Base-by-base conservation (phyloP, 2,329 filamentous ascomycete species). In the Chaetomium olivaceum region DNA sequence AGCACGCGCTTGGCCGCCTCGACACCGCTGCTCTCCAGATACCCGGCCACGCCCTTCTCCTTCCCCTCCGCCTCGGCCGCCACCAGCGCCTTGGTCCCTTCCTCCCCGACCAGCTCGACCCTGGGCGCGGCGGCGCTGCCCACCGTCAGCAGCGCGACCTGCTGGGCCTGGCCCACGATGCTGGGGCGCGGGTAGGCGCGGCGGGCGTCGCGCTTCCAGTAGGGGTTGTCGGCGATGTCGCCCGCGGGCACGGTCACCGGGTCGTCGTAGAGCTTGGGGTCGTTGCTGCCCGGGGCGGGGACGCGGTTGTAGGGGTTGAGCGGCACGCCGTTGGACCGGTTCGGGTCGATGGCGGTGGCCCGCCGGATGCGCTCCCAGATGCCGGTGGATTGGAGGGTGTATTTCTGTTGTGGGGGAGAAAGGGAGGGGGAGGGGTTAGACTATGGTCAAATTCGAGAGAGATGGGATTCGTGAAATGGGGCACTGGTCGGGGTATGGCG, bases 151-250 rank as follows among this genome's bases (percentile, higher is more conserved):
- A 99, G 86, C 51, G 90, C 90, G 27, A 95, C 95, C 60, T 92
- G 89, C 78, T 98, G 91, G 56, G 87, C 87, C 82, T 98, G 95
- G 66, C 83, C 89, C 68, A 99, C 86, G 55, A 91, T 88, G 75
- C 90, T 94, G 64, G 91, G 84, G 72, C 84, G 85, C 36, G 95
- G 91, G 81, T 98, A 98, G 74, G 84, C 85, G 74, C 95, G 87
- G 73, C 95, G 91, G 68, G 82, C 79, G 76, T 99, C 95, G 74
- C 95, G 93, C 85, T 96, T 96, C 92, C 93, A 99, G 83, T 97
- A 96, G 46, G 92, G 88, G 81, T 96, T 96, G 78, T 94, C 91
- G 73, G 92, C 92, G 73, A 96, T 89, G 77, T 96, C 92, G 71
- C 85, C 91, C 2, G 92, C 91, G n/a, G 92, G 92, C 0, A 90